A percentile compares a stretch with the other conserved stretches of the same genome.
These are phyloP conservation scores for Coprinellus aureogranulatus DNA, from an alignment of 768 basidiomycete genomes.

Conservation along the genomic window DNA sequence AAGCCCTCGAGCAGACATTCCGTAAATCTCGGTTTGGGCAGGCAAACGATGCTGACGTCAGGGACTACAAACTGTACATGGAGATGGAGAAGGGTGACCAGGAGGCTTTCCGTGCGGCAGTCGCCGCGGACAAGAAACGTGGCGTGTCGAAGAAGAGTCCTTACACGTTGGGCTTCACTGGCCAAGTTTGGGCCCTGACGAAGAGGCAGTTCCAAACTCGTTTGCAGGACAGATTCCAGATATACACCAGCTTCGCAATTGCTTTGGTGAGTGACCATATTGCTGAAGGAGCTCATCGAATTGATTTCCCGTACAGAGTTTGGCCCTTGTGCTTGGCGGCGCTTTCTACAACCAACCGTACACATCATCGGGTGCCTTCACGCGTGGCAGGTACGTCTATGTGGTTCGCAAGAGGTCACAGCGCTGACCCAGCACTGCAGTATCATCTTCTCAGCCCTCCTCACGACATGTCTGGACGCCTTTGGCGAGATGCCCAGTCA, in stretches of 20 bases:
- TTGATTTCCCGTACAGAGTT: slow-evolving; percentile 28
- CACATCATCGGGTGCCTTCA: slow-evolving; percentile 81
- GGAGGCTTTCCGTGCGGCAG: slow-evolving; percentile 73
- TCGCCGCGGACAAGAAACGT: slow-evolving; percentile 72
- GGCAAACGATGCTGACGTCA: slow-evolving; percentile 45
- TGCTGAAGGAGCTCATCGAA: too few relatives aligned
- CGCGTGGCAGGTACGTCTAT: slow-evolving; percentile 59
- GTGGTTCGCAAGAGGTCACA: background rate
- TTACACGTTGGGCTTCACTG: slow-evolving; percentile 76
- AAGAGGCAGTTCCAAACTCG: slow-evolving; percentile 71
- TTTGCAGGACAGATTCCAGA: slow-evolving; percentile 75
- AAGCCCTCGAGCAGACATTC: slow-evolving; percentile 66
- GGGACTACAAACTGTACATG: slow-evolving; percentile 55
- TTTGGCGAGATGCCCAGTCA: slow-evolving; percentile 75
- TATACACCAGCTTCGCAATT: slow-evolving; percentile 67
- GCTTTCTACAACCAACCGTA: slow-evolving; percentile 72
- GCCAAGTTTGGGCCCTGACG: slow-evolving; percentile 70
- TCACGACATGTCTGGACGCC: slow-evolving; percentile 69
- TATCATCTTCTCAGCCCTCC: slow-evolving; percentile 69
- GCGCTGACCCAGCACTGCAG: slow-evolving; percentile 16
- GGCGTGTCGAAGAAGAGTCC: slow-evolving; percentile 77
- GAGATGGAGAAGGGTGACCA: slow-evolving; percentile 65
- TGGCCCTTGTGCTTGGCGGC: slow-evolving; percentile 69
- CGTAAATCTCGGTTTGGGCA: slow-evolving; percentile 43
- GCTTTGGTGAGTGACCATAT: slow-evolving; percentile 44